Evolutionary conservation across 148 eudicot genomes (phyloP).

Genomic region (Nepenthes gracilis): DNA sequence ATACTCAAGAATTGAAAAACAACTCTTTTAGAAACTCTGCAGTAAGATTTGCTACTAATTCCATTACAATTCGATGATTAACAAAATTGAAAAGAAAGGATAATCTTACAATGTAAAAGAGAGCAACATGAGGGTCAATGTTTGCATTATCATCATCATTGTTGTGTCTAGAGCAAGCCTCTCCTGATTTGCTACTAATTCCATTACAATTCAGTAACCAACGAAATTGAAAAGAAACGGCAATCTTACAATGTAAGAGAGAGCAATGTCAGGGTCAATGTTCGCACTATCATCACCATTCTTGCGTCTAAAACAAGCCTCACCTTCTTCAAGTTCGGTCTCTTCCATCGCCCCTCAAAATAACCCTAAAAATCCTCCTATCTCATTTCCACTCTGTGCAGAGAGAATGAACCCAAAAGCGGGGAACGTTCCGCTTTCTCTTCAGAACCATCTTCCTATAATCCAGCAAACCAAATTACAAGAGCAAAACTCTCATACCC

Average conservation of each 20-base stretch:
- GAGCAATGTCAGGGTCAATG: constrained; percentile 39
- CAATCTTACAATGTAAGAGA: constrained; percentile 59
- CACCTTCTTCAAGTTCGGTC: constrained; percentile 42
- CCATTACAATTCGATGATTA: background rate
- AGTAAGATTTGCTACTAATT: no score
- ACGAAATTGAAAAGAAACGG: background rate
- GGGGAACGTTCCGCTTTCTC: no score
- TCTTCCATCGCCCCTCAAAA: no score
- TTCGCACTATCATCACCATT: constrained; percentile 23
- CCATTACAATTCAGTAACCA: background rate
- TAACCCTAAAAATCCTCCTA: no score
- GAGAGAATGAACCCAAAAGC: no score
- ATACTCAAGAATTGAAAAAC: no score
- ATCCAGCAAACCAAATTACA: no score
- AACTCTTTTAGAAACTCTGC: no score
- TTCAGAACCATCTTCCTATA: no score
- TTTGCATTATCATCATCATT: constrained; percentile 23
- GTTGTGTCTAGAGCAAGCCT: constrained; percentile 22
- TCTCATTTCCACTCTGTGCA: no score
- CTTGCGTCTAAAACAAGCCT: constrained; percentile 22
- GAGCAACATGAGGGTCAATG: constrained; percentile 38
- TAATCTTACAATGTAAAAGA: constrained; percentile 58
- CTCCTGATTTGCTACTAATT: constrained; percentile 13
- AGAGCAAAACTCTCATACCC: no score
- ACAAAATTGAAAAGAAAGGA: background rate